Evolutionary conservation across 192 early-diverging fungal genomes (phyloP).

Genomic region (Coemansia sp.): DNA sequence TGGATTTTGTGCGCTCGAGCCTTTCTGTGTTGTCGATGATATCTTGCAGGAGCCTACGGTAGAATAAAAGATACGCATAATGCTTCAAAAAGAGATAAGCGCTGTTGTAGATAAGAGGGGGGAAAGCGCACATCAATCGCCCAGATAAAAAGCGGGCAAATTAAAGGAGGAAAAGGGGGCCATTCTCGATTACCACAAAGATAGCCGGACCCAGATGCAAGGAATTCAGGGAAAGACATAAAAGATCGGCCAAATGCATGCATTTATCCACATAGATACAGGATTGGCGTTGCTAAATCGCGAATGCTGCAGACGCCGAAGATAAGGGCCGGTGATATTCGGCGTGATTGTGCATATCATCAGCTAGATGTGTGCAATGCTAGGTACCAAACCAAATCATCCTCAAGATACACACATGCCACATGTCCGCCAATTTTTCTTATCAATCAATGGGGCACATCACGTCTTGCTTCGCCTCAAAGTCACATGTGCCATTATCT

Average conservation of each 20-base stretch:
- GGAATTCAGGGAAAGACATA: background rate
- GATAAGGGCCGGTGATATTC: conserved; percentile 1
- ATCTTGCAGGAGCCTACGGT: conserved; percentile 63
- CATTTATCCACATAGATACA: background rate
- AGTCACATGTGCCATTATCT: background rate
- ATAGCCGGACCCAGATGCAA: background rate
- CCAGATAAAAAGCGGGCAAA: conserved; percentile 12
- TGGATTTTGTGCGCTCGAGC: conserved; percentile 37
- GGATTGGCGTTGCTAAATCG: background rate
- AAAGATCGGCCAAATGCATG: background rate
- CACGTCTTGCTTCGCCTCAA: background rate
- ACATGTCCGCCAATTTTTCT: background rate
- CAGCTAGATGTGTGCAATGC: too few relatives aligned
- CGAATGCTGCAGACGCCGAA: conserved; percentile 1
- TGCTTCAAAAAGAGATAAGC: conserved; percentile 26
- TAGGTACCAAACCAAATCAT: too few relatives aligned
- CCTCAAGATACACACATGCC: background rate
- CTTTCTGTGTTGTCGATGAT: conserved; percentile 66
- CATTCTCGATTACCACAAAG: background rate
- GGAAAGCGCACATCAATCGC: background rate
- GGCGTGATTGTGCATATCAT: conserved; percentile 2
- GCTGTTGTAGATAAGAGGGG: background rate
- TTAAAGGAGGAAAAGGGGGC: conserved; percentile 33
- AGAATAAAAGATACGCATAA: background rate
- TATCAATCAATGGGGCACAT: background rate